Evolutionary conservation across 1,284 basidiomycete species (phyloP).

Genomic region (Filobasidium uniguttulatum): DNA sequence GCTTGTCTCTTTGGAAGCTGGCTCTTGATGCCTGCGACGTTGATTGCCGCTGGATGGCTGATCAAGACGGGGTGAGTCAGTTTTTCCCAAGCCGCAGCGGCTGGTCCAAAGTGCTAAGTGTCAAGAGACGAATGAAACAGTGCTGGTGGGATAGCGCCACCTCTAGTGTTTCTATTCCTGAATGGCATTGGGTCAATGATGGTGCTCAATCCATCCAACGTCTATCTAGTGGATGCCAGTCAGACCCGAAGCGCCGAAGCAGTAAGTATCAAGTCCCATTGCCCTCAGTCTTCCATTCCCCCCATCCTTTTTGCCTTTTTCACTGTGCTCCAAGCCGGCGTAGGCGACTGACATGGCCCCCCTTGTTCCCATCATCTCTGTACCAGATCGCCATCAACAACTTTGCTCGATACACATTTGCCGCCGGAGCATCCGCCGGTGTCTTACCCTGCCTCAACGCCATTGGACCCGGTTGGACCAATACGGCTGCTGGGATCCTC

Average conservation of each 20-base stretch:
- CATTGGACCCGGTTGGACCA: constrained; percentile 46
- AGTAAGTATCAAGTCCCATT: too few species aligned
- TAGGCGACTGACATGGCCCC: neutral
- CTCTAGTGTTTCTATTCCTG: constrained; percentile 27
- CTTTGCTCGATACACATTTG: constrained; percentile 32
- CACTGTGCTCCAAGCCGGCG: too few species aligned
- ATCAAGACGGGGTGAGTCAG: constrained; percentile 15
- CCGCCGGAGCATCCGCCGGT: constrained; percentile 36
- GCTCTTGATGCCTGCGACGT: constrained; percentile 40
- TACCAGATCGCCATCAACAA: constrained; percentile 31
- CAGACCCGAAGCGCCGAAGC: constrained; percentile 45
- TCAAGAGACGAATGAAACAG: constrained; percentile 5
- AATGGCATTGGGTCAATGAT: constrained; percentile 38
- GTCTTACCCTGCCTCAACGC: constrained; percentile 45
- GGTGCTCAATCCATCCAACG: constrained; percentile 43
- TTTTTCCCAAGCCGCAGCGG: neutral
- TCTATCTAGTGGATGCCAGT: constrained; percentile 48
- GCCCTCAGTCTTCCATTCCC: neutral
- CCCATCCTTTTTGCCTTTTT: too few species aligned
- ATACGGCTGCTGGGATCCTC: constrained; percentile 40
- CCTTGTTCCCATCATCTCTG: neutral
- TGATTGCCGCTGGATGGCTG: constrained; percentile 31
- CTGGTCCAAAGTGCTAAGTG: neutral
- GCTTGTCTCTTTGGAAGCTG: constrained; percentile 42
- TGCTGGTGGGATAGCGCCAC: constrained; percentile 30